A percentile compares a stretch with the other conserved stretches of the same genome.
phyloP scores from a whole-genome alignment of 352 stramenopile genomes.

The Phytophthora crassamura region DNA sequence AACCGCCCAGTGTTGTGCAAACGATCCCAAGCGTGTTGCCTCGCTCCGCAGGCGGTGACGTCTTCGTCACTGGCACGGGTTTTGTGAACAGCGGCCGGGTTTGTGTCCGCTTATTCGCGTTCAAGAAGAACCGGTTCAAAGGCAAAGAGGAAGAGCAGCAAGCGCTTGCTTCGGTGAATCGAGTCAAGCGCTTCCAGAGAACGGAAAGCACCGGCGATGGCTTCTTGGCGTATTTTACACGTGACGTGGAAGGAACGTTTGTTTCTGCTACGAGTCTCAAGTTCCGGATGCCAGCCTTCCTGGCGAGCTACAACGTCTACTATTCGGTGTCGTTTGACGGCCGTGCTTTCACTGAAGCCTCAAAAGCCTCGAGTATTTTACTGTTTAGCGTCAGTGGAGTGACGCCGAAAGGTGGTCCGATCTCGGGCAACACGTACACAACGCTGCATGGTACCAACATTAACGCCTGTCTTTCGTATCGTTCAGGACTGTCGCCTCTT shows the following conservation, averaged over 20 bases:
- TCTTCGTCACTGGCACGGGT: conserved; percentile 45
- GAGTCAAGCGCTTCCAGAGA: conserved; percentile 31
- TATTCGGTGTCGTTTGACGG: conserved; percentile 72
- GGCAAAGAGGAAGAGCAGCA: conserved; percentile 34
- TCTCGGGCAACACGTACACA: conserved; percentile 78
- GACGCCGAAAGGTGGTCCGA: conserved; percentile 60
- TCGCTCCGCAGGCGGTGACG: conserved; percentile 59
- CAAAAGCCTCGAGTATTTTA: conserved; percentile 40
- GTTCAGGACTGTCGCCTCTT: conserved; percentile 30
- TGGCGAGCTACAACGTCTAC: conserved; percentile 69
- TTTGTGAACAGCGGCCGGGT: conserved; percentile 55
- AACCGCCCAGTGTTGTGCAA: conserved; percentile 44
- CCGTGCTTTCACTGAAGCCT: conserved; percentile 52
- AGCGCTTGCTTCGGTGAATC: conserved; percentile 46
- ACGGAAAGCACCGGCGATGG: conserved; percentile 33
- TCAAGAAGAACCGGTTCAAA: conserved; percentile 36
- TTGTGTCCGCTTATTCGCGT: conserved; percentile 60
- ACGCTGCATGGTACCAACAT: conserved; percentile 69
- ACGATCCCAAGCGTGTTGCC: conserved; percentile 61
- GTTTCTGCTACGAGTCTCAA: conserved; percentile 48
- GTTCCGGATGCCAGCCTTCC: conserved; percentile 49
- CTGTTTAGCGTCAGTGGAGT: conserved; percentile 65
- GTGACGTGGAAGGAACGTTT: conserved; percentile 49
- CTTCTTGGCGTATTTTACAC: conserved; percentile 46
- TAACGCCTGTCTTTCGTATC: conserved; percentile 49